These are phyloP conservation scores for Fusarium continuum DNA, from an alignment of 2,329 filamentous ascomycete genomes.

Conservation along the genomic window DNA sequence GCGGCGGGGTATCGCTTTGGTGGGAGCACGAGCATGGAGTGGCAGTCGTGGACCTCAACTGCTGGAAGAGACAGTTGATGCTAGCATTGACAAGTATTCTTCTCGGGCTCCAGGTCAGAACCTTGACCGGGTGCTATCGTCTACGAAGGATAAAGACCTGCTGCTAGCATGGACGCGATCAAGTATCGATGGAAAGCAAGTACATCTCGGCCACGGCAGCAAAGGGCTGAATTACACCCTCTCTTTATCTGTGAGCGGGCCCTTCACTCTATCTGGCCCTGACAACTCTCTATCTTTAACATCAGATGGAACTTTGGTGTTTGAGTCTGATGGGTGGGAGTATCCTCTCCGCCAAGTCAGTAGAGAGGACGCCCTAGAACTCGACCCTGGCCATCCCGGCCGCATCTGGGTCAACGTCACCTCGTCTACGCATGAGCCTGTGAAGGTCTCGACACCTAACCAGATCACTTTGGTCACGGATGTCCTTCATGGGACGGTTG, in stretches of 20 bases:
- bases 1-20: slow-evolving; percentile 15
- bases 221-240: slow-evolving; percentile 24
- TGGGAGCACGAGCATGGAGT: slow-evolving; percentile 16
- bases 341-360: slow-evolving; percentile 19
- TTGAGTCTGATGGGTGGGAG: slow-evolving; percentile 5
- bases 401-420: slow-evolving; percentile 16
- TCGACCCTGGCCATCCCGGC: slow-evolving; percentile 11
- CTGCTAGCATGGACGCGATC: slow-evolving; percentile 1
- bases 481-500: not conserved
- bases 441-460: not conserved
- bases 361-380: not conserved
- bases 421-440: slow-evolving; percentile 9
- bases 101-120: slow-evolving; percentile 6
- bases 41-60: slow-evolving; percentile 6
- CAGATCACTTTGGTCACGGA: not conserved
- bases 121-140: not conserved
- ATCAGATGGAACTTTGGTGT: not conserved
- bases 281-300: not conserved
- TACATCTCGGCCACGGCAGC: not conserved
- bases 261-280: not conserved
- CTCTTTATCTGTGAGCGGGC: not conserved
- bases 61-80: not conserved
- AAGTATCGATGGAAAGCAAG: not conserved
- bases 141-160: fast-evolving
- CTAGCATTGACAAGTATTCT: slow-evolving; percentile 10